Percentiles rank a stretch among this genome's conserved stretches.
Evolutionary conservation across 371 early-diverging fungal genomes (phyloP).

Genomic region (Basidiobolus meristosporus): DNA sequence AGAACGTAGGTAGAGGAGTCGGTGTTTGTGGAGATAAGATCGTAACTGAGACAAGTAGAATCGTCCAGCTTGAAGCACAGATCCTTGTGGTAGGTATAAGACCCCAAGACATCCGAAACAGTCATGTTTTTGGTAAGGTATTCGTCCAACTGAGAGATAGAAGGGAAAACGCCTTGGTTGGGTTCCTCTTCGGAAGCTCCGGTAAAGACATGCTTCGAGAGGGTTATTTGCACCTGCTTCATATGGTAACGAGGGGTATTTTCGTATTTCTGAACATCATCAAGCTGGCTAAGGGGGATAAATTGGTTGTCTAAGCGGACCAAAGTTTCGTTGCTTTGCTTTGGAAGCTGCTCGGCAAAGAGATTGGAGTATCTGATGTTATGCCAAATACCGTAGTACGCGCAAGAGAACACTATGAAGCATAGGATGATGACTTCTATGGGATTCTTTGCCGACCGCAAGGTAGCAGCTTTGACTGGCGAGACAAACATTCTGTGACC

Average conservation of each 20-base stretch:
- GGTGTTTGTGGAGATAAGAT: no score
- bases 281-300: neutral
- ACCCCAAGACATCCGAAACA: no score
- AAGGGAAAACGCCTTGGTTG: no score
- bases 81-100: no score
- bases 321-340: neutral
- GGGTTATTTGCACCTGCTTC: neutral
- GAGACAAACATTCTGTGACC: no score
- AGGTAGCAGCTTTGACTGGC: no score
- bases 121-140: no score
- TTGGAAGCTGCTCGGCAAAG: neutral
- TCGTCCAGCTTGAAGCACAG: no score
- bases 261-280: neutral
- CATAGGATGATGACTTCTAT: conserved; percentile 1
- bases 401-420: neutral
- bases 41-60: no score
- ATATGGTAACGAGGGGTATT: neutral
- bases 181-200: no score
- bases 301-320: neutral
- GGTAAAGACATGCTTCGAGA: neutral
- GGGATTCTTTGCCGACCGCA: neutral
- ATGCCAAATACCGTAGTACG: neutral
- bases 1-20: neutral
- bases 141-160: no score
- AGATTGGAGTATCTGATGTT: neutral